Evolutionary conservation across 768 basidiomycete genomes (phyloP), one percentile per base, ranked within the genome.

Genomic region (Heimioporus sp.): DNA sequence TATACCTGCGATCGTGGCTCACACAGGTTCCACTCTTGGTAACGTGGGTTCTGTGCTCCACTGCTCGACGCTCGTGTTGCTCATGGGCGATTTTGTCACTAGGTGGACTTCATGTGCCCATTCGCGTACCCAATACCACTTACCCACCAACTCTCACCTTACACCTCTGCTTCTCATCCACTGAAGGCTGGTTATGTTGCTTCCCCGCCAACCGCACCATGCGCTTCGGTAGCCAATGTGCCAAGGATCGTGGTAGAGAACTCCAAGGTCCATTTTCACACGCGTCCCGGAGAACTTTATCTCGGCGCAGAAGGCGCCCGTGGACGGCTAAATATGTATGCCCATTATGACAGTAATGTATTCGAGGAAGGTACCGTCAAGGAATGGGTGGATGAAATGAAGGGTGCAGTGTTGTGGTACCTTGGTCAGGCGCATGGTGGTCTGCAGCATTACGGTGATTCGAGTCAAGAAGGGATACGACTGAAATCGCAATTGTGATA

Each of bases 331-430:
- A 51, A 51, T 2, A 42, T 81, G 38, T 46, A 57, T 13, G 43
- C 71, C 6, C 73, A 46, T 53, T 76, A 68, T 57, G 81, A 83
- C 48, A 63, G 57, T 10, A 79, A 82, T 56, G 76, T 77, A 5
- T 81, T 72, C 43, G 70, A 76, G 5, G 65, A 69, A 5, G 65
- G 50, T 1, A 51, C 74, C 6, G 71, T 79, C 6, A 57, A 46
- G 6, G 80, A 80, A 60, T 81, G 78, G 76, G 50, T 83, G 48
- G 60, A 67, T 10, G 80, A 83, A 52, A 66, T 80, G 5, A 65
- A 55, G 39, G 59, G 52, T 9, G 76, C 72, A 0, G 54, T 67
- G 10, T 20, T 64, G 32, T 69, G 64, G 54, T 74, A 71, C 50
- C 61, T 70, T 12, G 60, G 72, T 30, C 50, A 32, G 49, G 40